phyloP scores from a whole-genome alignment of 371 early-diverging fungal species.

The Syncephalastrum sp. region DNA sequence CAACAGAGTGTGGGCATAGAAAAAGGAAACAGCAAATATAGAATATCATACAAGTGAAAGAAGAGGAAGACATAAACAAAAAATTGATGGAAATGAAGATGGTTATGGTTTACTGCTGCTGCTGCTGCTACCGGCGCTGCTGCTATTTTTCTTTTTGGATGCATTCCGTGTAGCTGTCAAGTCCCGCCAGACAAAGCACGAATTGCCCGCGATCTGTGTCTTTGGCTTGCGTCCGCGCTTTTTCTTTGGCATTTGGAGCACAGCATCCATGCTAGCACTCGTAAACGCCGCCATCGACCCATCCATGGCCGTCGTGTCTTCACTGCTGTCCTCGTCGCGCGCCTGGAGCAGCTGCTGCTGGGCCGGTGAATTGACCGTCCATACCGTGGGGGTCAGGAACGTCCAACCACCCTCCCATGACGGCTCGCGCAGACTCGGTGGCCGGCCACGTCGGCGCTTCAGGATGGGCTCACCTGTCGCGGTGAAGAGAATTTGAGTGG shows the following conservation, averaged over 20 bases:
- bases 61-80: no score
- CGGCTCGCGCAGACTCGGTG: conserved; percentile 25
- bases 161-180: conserved; percentile 4
- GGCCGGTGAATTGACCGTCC: conserved; percentile 30
- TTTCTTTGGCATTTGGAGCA: conserved; percentile 39
- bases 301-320: conserved; percentile 15
- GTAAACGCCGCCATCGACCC: conserved; percentile 42
- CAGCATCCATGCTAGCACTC: conserved; percentile 37
- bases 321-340: background rate
- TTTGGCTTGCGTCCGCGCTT: conserved; percentile 51
- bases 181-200: conserved; percentile 51
- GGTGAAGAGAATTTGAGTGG: conserved; percentile 31
- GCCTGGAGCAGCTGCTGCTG: conserved; percentile 3
- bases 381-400: conserved; percentile 49
- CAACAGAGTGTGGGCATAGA: no score
- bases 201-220: conserved; percentile 44
- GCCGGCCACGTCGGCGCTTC: conserved; percentile 45
- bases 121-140: no score
- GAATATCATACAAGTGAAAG: no score
- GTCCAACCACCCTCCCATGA: conserved; percentile 43
- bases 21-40: no score
- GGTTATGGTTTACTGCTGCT: no score
- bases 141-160: no score
- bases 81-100: no score
- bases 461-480: conserved; percentile 36